Evolutionary conservation across 371 early-diverging fungal species (phyloP).

Genomic region (Massospora cicadina): DNA sequence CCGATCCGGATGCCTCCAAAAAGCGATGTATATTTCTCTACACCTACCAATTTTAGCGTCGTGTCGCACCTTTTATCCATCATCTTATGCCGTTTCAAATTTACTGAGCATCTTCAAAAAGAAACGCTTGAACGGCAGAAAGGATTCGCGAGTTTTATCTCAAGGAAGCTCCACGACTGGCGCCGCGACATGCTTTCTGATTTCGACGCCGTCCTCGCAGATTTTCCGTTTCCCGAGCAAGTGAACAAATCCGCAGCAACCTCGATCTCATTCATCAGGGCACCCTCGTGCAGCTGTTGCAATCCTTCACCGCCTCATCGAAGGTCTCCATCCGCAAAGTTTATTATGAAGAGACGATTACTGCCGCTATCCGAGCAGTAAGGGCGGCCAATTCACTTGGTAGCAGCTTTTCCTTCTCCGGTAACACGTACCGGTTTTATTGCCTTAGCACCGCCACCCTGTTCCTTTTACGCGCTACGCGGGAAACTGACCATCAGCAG

Average conservation of each 20-base stretch:
- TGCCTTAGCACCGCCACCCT: conserved; percentile 1
- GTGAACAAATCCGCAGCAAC: neutral
- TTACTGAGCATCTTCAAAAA: neutral
- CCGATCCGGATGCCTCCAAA: neutral
- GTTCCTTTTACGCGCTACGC: neutral
- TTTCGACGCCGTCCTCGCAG: neutral
- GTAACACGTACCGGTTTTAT: conserved; percentile 6
- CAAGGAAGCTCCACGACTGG: neutral
- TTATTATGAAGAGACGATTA: neutral
- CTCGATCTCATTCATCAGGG: neutral
- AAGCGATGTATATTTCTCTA: neutral
- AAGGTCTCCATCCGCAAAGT: neutral
- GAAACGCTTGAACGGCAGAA: neutral
- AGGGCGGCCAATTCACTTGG: neutral
- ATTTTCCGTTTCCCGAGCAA: neutral
- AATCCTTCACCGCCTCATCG: neutral
- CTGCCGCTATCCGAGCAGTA: neutral
- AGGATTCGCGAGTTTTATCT: neutral
- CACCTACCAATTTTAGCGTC: neutral
- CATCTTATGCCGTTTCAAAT: conserved; percentile 2
- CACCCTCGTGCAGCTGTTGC: conserved; percentile 2
- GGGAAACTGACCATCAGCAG: neutral
- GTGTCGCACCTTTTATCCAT: conserved; percentile 3
- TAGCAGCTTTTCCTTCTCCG: neutral
- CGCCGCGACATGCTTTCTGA: neutral